phyloP scores from a whole-genome alignment of 306 rosid genomes.

The Cajanus cajan region DNA sequence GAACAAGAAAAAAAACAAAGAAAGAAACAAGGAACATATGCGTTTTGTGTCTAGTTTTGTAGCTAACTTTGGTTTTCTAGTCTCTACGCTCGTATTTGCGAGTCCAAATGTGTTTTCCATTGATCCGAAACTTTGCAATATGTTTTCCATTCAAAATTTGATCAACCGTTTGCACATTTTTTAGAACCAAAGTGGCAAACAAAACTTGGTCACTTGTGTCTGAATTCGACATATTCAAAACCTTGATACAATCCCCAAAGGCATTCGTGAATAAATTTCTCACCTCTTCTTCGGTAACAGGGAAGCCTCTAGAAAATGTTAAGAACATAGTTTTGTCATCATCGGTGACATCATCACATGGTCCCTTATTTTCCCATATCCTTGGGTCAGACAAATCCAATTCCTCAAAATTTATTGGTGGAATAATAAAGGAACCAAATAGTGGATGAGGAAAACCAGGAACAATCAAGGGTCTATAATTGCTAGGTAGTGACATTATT shows the following conservation, averaged over 20 bases:
- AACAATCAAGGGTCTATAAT: constrained; percentile 15
- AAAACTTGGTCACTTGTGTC: constrained; percentile 40
- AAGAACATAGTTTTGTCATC: constrained; percentile 62
- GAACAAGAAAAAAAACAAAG: not conserved
- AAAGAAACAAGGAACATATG: not conserved
- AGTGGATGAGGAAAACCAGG: constrained; percentile 57
- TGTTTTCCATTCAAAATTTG: constrained; percentile 39
- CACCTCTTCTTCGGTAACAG: constrained; percentile 46
- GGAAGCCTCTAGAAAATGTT: constrained; percentile 66
- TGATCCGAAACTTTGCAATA: constrained; percentile 44
- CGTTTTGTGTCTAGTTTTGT: not conserved
- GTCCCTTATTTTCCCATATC: constrained; percentile 31
- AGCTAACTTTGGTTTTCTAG: not conserved
- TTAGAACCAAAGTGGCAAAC: constrained; percentile 53
- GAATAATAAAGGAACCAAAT: constrained; percentile 42
- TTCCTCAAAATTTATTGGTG: constrained; percentile 15
- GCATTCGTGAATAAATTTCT: constrained; percentile 13
- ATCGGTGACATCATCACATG: constrained; percentile 9
- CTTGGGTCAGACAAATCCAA: constrained; percentile 12
- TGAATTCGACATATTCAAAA: constrained; percentile 40
- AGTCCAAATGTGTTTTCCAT: constrained; percentile 71
- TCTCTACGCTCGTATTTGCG: constrained; percentile 59
- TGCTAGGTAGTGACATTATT: not conserved
- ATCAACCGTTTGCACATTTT: constrained; percentile 37
- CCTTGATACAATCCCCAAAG: constrained; percentile 46